Evolutionary conservation across 1,139 yeast genomes (phyloP), one percentile per base, ranked within the genome.

Genomic region (Saccharomycopsis crataegensis): DNA sequence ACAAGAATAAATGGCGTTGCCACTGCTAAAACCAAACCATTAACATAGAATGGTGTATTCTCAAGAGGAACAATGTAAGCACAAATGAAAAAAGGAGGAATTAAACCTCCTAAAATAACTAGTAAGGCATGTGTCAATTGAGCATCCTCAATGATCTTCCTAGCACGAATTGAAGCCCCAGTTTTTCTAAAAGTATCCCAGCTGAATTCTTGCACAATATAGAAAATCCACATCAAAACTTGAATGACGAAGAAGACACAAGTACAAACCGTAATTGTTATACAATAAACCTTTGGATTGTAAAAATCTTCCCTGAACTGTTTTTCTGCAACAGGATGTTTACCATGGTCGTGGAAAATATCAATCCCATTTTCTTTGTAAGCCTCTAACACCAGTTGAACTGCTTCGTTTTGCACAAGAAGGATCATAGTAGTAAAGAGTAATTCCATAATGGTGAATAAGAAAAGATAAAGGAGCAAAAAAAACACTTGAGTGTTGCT

Each of bases 151-250:
- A 51, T 43, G 8, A 45, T 8, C 9, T 49, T 45, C 16, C 43
- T 43, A 8, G 49, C 52, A 4, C 50, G 33, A 14, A 49, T 16
- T 6, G 51, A 45, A 8, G 55, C 52, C 9, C 53, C 57, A 17
- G 53, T 48, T 50, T 52, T 54, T 14, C 45, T 54, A 34, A 52
- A 54, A 17, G 46, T 51, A 37, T 54, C 55, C 55, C 55, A 52
- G 34, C 47, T 51, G 44, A 52, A 54, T 32, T 54, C 52, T 43
- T 54, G 51, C 12, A 53, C 54, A 1, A 54, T 38, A 28, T 38
- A 51, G 28, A 49, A 37, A 17, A 49, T n/a, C 57, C 57, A 54
- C 48, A 54, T 45, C 11, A 32, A 45, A 22, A 54, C 36, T 40
- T 54, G 57, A 12, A 16, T 11, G n/a, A 32, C 36, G 7, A 52